A percentile compares a stretch with the other conserved stretches of the same genome.
Evolutionary conservation across 1,284 basidiomycete species (phyloP).

Genomic region (Caloboletus firmus): DNA sequence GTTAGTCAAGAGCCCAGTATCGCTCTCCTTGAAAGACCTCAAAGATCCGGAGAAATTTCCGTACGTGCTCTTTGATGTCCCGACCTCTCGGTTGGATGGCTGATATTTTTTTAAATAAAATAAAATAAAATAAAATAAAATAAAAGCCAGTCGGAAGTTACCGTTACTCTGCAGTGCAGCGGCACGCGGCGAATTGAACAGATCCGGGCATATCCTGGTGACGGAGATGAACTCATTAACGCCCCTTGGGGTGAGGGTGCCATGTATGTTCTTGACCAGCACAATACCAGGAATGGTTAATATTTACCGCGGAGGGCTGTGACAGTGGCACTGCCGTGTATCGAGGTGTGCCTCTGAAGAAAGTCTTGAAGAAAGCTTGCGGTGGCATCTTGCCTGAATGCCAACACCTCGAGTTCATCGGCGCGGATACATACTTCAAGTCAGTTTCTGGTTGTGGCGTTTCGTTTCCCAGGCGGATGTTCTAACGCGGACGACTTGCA

Average conservation of each 20-base stretch:
- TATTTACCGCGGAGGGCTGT: background rate
- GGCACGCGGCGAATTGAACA: constrained; percentile 56
- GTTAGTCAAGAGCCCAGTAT: constrained; percentile 10
- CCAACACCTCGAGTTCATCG: constrained; percentile 55
- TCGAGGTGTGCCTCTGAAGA: constrained; percentile 54
- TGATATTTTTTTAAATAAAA: constrained; percentile 20
- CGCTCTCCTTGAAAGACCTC: constrained; percentile 17
- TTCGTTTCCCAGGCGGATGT: background rate
- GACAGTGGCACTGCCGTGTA: constrained; percentile 44
- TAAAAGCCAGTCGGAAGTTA: constrained; percentile 50
- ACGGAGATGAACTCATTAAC: constrained; percentile 57
- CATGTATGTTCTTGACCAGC: constrained; percentile 38
- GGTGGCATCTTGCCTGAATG: constrained; percentile 51
- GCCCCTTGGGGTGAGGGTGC: constrained; percentile 59
- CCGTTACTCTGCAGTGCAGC: constrained; percentile 55
- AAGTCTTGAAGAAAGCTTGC: constrained; percentile 53
- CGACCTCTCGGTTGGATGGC: background rate
- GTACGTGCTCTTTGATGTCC: background rate
- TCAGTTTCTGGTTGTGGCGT: constrained; percentile 19
- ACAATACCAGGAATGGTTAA: constrained; percentile 7
- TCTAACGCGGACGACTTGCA: constrained; percentile 20
- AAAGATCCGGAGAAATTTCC: constrained; percentile 19
- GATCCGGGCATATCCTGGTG: constrained; percentile 54
- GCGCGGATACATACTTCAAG: constrained; percentile 62
- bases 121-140: no score